These are phyloP conservation scores for Podila clonocystis DNA, from an alignment of 192 early-diverging fungal species.

Conservation along the genomic window DNA sequence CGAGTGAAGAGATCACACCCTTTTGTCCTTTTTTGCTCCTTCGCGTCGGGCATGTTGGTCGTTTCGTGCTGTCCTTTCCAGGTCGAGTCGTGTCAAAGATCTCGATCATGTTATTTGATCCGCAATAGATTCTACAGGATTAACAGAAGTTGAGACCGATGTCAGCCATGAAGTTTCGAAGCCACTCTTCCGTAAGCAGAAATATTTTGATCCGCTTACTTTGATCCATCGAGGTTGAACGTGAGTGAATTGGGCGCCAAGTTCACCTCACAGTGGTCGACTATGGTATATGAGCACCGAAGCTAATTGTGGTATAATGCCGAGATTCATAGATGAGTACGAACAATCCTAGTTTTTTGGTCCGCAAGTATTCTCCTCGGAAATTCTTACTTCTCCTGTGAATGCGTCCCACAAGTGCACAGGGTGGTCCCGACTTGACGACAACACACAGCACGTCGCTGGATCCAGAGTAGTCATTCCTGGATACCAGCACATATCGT, in stretches of 20 bases:
- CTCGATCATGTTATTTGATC: slow-evolving; percentile 72
- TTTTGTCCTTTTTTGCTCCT: slow-evolving; percentile 80
- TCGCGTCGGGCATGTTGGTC: slow-evolving; percentile 65
- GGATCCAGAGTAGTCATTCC: slow-evolving; percentile 65
- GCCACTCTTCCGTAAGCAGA: neutral
- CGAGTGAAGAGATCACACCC: slow-evolving; percentile 78
- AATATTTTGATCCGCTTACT: slow-evolving; percentile 31
- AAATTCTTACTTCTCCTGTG: slow-evolving; percentile 58
- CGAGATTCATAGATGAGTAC: neutral
- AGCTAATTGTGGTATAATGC: slow-evolving; percentile 33
- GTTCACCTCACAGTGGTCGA: slow-evolving; percentile 71
- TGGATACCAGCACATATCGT: slow-evolving; percentile 76
- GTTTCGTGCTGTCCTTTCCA: slow-evolving; percentile 60
- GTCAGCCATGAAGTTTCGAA: neutral
- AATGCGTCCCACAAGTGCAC: slow-evolving; percentile 79
- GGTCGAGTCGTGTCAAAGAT: slow-evolving; percentile 76
- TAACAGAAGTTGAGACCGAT: neutral
- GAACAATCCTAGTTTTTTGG: neutral
- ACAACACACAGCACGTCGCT: slow-evolving; percentile 67
- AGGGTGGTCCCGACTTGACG: slow-evolving; percentile 79
- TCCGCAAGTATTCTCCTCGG: neutral
- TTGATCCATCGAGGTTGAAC: slow-evolving; percentile 75
- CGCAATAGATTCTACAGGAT: slow-evolving; percentile 68
- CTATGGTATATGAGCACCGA: slow-evolving; percentile 73
- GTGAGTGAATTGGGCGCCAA: slow-evolving; percentile 71